Evolutionary conservation across 106 monocot species (phyloP).

Genomic region (Allium cepa): DNA sequence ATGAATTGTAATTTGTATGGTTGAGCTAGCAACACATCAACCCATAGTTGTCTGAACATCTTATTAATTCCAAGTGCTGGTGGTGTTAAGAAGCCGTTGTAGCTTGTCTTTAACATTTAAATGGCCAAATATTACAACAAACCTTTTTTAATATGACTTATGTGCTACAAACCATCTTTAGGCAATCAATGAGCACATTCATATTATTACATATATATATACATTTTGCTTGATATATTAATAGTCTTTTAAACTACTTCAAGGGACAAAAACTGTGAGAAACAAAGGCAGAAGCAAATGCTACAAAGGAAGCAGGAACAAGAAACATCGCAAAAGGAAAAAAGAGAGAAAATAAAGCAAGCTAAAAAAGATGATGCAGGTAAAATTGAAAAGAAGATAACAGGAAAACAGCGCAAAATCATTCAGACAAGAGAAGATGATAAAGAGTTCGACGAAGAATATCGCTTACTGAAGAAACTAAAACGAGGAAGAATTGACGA

Average conservation of each 20-base stretch:
- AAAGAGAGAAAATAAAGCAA: conserved; percentile 26
- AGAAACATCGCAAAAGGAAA: conserved; percentile 16
- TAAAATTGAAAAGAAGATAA: conserved; percentile 50
- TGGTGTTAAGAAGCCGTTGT: neutral
- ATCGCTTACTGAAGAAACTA: conserved; percentile 82
- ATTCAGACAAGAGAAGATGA: conserved; percentile 76
- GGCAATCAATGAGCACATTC: too few relatives aligned
- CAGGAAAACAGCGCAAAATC: conserved; percentile 68
- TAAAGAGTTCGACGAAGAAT: conserved; percentile 73
- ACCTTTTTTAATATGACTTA: too few relatives aligned
- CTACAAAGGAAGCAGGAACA: conserved; percentile 36
- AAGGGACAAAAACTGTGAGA: conserved; percentile 85
- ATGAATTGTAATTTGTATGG: too few relatives aligned
- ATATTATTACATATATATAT: too few relatives aligned
- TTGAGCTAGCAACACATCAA: too few relatives aligned
- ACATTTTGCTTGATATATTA: neutral
- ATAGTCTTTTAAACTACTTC: neutral
- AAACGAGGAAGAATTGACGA: conserved; percentile 82
- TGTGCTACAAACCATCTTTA: too few relatives aligned
- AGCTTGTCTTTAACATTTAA: too few relatives aligned
- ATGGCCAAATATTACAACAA: too few relatives aligned
- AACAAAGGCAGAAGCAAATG: conserved; percentile 49
- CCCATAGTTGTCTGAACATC: too few relatives aligned
- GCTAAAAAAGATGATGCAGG: neutral
- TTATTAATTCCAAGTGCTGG: too few relatives aligned